Conservation (phyloP, 345 rosid species). For the Populus deltoides region DNA sequence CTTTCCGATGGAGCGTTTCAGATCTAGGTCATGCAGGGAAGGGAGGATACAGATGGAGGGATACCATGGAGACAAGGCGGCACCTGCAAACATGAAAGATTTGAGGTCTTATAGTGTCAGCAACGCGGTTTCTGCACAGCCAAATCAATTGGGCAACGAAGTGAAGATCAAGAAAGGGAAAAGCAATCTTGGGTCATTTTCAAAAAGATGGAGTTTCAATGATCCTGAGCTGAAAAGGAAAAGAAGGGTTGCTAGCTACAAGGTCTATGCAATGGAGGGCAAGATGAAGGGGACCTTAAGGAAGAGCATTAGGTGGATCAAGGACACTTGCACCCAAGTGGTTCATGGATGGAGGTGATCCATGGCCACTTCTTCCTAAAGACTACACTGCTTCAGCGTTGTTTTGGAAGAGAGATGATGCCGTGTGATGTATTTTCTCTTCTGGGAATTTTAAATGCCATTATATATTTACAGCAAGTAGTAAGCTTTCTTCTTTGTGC, state of each 20-base stretch:
- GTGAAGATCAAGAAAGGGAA: slow-evolving; percentile 54
- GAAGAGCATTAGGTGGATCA: slow-evolving; percentile 91
- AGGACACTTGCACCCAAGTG: slow-evolving; percentile 58
- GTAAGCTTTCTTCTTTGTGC: not conserved
- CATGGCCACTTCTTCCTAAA: not conserved
- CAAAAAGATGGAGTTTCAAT: slow-evolving; percentile 64
- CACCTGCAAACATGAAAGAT: slow-evolving; percentile 54
- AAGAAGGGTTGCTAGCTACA: slow-evolving; percentile 84
- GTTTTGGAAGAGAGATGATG: not conserved
- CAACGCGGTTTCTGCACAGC: slow-evolving; percentile 24
- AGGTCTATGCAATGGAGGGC: slow-evolving; percentile 74
- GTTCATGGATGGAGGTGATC: slow-evolving; percentile 60
- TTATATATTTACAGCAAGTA: not conserved
- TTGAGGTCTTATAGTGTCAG: slow-evolving; percentile 56
- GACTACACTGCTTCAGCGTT: not conserved
- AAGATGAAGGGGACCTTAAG: slow-evolving; percentile 84
- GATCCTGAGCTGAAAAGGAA: slow-evolving; percentile 93
- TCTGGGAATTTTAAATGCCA: not conserved
- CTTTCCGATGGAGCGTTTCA: slow-evolving; percentile 45
- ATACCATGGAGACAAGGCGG: slow-evolving; percentile 30
- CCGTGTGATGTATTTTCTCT: not conserved
- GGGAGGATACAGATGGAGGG: slow-evolving; percentile 35
- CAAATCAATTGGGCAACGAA: slow-evolving; percentile 38
- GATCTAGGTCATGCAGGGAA: slow-evolving; percentile 58
- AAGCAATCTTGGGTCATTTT: slow-evolving; percentile 34